A percentile compares a stretch with the other conserved stretches of the same genome.
Conservation (phyloP, 176 grass and related monocot genomes). For the Triticum urartu region DNA sequence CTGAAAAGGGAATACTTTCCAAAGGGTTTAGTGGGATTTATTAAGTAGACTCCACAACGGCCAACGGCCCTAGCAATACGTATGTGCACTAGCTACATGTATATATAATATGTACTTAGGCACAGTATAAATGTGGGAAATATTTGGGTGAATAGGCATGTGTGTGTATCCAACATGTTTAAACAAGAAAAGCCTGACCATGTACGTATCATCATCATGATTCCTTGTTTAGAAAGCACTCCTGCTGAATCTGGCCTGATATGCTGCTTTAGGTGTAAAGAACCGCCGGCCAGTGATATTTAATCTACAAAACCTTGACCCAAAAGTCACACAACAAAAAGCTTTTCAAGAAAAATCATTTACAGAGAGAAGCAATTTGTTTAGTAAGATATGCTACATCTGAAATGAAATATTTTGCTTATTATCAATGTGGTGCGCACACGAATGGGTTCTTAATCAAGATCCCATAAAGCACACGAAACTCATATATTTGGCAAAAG, state of each 20-base stretch:
- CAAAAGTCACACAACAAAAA: neutral
- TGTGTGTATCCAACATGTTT: constrained; percentile 27
- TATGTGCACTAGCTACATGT: constrained; percentile 2
- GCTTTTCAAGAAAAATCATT: neutral
- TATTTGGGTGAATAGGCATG: neutral
- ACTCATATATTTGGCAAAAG: neutral
- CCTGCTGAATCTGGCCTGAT: neutral
- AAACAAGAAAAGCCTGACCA: constrained; percentile 28
- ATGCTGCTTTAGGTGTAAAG: constrained; percentile 39
- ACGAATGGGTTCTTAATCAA: neutral
- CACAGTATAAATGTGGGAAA: neutral
- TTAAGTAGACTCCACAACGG: neutral
- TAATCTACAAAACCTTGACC: constrained; percentile 22
- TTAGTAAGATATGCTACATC: neutral
- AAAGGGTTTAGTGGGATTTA: neutral
- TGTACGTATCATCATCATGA: constrained; percentile 40
- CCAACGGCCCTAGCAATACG: neutral
- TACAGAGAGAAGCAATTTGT: neutral
- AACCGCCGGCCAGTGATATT: neutral
- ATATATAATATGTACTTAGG: constrained; percentile 12
- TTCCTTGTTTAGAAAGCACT: constrained; percentile 40
- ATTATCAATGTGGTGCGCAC: neutral
- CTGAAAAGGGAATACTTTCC: neutral
- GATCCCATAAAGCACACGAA: neutral
- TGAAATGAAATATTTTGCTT: neutral